Conservation (phyloP, 2,329 filamentous ascomycete genomes). For the Chrysoporthe puriensis region DNA sequence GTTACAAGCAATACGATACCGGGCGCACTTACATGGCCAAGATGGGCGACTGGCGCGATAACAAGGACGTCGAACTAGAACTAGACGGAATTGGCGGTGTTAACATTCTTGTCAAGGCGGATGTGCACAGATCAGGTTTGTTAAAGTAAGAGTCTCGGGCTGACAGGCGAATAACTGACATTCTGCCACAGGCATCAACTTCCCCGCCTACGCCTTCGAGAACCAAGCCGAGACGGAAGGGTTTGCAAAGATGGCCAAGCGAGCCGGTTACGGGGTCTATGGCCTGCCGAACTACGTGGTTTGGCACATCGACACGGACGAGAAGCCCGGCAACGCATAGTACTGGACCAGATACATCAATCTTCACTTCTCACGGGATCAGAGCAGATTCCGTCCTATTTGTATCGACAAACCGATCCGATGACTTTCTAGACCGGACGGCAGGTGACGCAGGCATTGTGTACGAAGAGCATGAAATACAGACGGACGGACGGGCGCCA, state of each 20-base stretch:
- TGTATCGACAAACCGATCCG: slow-evolving; percentile 20
- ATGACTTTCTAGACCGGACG: slow-evolving; percentile 17
- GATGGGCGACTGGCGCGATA: slow-evolving; percentile 89
- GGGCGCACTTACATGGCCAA: slow-evolving; percentile 86
- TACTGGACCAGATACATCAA: slow-evolving; percentile 6
- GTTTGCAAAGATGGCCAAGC: slow-evolving; percentile 98
- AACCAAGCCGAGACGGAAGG: slow-evolving; percentile 99
- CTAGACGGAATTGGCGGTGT: slow-evolving; percentile 97
- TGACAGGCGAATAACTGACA: slow-evolving; percentile 12
- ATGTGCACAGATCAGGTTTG: slow-evolving; percentile 91
- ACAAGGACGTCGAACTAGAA: slow-evolving; percentile 90
- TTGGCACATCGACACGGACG: slow-evolving; percentile 96
- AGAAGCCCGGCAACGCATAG: slow-evolving; percentile 81
- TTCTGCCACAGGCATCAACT: slow-evolving; percentile 78
- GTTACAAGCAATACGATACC: slow-evolving; percentile 92
- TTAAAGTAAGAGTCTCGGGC: slow-evolving; percentile 22
- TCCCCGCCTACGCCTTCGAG: slow-evolving; percentile 94
- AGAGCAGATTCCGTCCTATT: slow-evolving; percentile 14
- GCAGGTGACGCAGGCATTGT: slow-evolving; percentile 29
- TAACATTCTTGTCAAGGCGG: slow-evolving; percentile 96
- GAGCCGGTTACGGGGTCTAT: slow-evolving; percentile 89
- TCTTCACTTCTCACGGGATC: slow-evolving; percentile 25
- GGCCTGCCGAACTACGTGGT: slow-evolving; percentile 97
- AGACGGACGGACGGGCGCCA: slow-evolving; percentile 26
- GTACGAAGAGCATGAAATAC: slow-evolving; percentile 31